These are phyloP conservation scores for Fusarium algeriense DNA, from an alignment of 2,329 filamentous ascomycete species.

Conservation along the genomic window DNA sequence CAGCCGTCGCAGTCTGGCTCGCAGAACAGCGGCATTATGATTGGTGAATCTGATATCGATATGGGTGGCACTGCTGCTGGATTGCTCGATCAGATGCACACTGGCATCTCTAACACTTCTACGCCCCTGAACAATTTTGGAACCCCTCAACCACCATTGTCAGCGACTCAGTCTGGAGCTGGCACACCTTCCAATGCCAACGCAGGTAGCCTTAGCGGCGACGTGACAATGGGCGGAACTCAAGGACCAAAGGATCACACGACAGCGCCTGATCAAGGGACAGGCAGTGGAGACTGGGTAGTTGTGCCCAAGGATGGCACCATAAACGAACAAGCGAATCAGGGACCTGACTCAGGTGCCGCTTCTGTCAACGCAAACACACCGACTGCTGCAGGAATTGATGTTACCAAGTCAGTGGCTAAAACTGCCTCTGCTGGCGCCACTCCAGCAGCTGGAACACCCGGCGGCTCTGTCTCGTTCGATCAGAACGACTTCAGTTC, in stretches of 20 bases:
- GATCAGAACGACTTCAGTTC: conserved; percentile 73
- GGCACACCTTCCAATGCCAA: conserved; percentile 67
- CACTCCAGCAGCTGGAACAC: conserved; percentile 49
- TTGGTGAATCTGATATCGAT: conserved; percentile 72
- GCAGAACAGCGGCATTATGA: conserved; percentile 66
- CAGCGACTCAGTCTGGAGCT: conserved; percentile 66
- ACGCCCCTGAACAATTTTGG: conserved; percentile 72
- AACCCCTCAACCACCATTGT: conserved; percentile 70
- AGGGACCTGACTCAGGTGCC: conserved; percentile 27
- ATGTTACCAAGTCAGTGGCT: conserved; percentile 39
- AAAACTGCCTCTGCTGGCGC: conserved; percentile 39
- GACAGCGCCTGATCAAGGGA: conserved; percentile 63
- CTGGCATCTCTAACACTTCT: conserved; percentile 68
- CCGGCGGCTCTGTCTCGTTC: conserved; percentile 59
- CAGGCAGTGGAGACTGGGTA: conserved; percentile 77
- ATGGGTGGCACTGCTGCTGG: conserved; percentile 74
- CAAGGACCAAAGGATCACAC: conserved; percentile 52
- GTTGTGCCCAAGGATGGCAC: conserved; percentile 75
- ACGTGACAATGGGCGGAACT: conserved; percentile 67
- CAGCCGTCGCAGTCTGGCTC: conserved; percentile 68
- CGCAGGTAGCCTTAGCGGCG: conserved; percentile 56
- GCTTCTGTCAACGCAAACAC: conserved; percentile 49
- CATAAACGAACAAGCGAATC: conserved; percentile 52
- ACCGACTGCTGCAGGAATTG: conserved; percentile 41
- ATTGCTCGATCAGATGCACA: conserved; percentile 77